Evolutionary conservation across 2,329 filamentous ascomycete genomes (phyloP).

Genomic region (Neonectria coccinea): DNA sequence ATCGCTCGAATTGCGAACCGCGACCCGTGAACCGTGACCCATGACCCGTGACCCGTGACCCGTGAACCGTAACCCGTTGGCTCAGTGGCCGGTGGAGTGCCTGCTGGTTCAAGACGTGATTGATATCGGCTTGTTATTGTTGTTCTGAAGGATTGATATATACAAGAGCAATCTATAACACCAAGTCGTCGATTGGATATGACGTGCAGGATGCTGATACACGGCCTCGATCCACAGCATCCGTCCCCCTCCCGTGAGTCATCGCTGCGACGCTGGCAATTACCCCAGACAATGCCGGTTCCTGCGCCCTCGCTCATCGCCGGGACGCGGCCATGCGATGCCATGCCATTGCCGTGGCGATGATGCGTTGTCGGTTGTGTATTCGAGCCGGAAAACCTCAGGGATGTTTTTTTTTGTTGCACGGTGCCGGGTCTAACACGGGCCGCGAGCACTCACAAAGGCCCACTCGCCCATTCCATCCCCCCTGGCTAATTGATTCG

Average conservation of each 20-base stretch:
- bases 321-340: constrained; percentile 25
- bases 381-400: background rate
- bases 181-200: constrained; percentile 11
- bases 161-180: constrained; percentile 11
- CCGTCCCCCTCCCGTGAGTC: constrained; percentile 18
- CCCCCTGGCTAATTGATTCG: background rate
- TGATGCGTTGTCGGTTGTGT: constrained; percentile 37
- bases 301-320: background rate
- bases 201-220: constrained; percentile 1
- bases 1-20: background rate
- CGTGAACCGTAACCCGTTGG: constrained; percentile 23
- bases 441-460: too few species aligned
- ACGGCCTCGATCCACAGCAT: constrained; percentile 4
- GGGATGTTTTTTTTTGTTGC: constrained; percentile 14
- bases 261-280: constrained; percentile 18
- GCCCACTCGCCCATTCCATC: constrained; percentile 7
- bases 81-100: constrained; percentile 30
- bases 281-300: constrained; percentile 26
- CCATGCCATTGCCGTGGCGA: constrained; percentile 42
- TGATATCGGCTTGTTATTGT: background rate
- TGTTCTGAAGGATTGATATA: constrained; percentile 1
- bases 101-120: constrained; percentile 2
- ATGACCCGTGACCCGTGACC: constrained; percentile 8
- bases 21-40: constrained; percentile 9
- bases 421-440: background rate